These are phyloP conservation scores for Eutrema yunnanense DNA, from an alignment of 345 rosid genomes.

Conservation along the genomic window DNA sequence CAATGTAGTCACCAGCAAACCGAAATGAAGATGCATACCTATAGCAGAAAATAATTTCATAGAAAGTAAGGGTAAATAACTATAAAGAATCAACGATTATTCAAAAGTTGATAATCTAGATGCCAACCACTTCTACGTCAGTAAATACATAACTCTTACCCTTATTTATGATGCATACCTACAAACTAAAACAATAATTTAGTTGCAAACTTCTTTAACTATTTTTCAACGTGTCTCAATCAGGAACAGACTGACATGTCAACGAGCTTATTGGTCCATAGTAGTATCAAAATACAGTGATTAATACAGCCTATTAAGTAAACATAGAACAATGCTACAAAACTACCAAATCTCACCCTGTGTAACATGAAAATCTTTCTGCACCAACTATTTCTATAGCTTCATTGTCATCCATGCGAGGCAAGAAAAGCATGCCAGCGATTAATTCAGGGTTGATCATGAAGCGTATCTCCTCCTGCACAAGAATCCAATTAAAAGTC, in stretches of 20 bases:
- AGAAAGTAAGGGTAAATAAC: conserved; percentile 20
- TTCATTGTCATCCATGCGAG: conserved; percentile 84
- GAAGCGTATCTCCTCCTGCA: conserved; percentile 96
- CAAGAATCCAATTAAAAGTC: not conserved
- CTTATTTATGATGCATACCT: not conserved
- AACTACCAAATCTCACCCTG: conserved; percentile 52
- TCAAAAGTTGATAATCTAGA: not conserved
- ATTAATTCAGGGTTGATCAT: conserved; percentile 92
- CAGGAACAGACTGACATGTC: conserved; percentile 1
- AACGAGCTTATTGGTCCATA: conserved; percentile 2
- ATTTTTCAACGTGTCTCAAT: not conserved
- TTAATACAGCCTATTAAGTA: not conserved
- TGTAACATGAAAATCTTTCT: conserved; percentile 80
- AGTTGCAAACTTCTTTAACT: not conserved
- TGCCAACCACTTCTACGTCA: not conserved
- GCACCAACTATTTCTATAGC: conserved; percentile 84
- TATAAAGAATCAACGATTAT: not conserved
- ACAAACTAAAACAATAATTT: not conserved
- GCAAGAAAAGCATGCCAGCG: conserved; percentile 89
- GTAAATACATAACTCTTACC: not conserved
- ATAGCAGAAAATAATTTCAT: conserved; percentile 17
- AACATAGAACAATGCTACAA: not conserved
- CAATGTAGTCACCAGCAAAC: conserved; percentile 71
- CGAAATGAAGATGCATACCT: conserved; percentile 95
- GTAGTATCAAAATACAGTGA: conserved; percentile 1